Percentiles rank a stretch among this genome's conserved stretches.
Conservation (phyloP, 2,329 filamentous ascomycete genomes). For the Fusarium sp. region DNA sequence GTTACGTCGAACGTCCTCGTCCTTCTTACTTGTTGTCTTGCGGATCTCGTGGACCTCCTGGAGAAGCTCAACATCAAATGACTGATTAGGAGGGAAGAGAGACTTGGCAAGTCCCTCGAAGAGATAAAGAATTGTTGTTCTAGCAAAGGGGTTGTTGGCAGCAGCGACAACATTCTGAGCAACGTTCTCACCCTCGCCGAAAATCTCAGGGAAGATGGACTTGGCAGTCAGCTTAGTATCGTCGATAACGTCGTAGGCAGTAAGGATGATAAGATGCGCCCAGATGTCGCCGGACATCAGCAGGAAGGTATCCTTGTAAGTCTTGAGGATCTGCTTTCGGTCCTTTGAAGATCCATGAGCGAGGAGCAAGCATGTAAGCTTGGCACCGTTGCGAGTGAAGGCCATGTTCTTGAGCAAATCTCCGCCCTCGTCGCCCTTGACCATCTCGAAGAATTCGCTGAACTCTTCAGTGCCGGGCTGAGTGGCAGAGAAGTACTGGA, state of each 20-base stretch:
- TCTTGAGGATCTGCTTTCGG: constrained; percentile 86
- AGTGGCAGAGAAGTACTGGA: constrained; percentile 91
- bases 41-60: constrained; percentile 83
- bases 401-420: constrained; percentile 95
- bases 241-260: constrained; percentile 91
- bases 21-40: constrained; percentile 91
- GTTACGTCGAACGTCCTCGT: constrained; percentile 77
- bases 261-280: constrained; percentile 83
- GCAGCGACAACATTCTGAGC: constrained; percentile 73
- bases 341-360: constrained; percentile 93
- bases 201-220: constrained; percentile 85
- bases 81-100: constrained; percentile 71
- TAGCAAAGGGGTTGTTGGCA: constrained; percentile 73
- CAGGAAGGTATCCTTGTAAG: constrained; percentile 90
- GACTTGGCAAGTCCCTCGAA: constrained; percentile 75
- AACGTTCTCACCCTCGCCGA: constrained; percentile 76
- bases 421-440: constrained; percentile 91
- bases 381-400: constrained; percentile 90
- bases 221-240: constrained; percentile 92
- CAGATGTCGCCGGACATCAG: constrained; percentile 84
- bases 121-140: constrained; percentile 81
- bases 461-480: constrained; percentile 83
- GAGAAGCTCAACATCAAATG: constrained; percentile 76
- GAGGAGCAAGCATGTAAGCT: constrained; percentile 82
- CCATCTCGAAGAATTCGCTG: constrained; percentile 86